Conservation (phyloP, 2,329 filamentous ascomycete species). For the Periconia sp. region DNA sequence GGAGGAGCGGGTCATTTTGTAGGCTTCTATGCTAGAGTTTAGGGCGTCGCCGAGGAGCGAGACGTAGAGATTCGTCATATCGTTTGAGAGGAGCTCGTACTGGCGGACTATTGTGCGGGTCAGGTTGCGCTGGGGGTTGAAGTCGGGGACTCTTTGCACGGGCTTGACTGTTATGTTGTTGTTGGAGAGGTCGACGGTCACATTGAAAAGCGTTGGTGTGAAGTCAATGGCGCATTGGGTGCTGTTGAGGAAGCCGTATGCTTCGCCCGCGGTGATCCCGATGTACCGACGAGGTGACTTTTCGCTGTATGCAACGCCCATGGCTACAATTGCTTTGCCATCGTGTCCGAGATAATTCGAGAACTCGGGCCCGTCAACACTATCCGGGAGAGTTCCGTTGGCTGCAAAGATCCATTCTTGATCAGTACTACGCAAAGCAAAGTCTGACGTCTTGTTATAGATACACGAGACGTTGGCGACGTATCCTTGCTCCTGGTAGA, state of each 20-base stretch:
- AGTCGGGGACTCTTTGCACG: constrained; percentile 18
- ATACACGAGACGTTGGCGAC: constrained; percentile 40
- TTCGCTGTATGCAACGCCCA: constrained; percentile 35
- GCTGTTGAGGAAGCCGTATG: constrained; percentile 35
- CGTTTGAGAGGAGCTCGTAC: constrained; percentile 46
- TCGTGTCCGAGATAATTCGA: constrained; percentile 40
- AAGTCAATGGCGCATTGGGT: constrained; percentile 42
- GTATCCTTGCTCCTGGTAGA: constrained; percentile 45
- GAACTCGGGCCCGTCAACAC: constrained; percentile 28
- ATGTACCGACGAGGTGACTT: constrained; percentile 32
- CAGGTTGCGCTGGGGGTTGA: constrained; percentile 38
- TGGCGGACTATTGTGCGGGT: constrained; percentile 37
- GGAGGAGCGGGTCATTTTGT: constrained; percentile 26
- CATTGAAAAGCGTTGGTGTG: constrained; percentile 31
- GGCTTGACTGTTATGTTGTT: constrained; percentile 35
- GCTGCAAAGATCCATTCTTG: constrained; percentile 33
- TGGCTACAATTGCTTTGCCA: constrained; percentile 36
- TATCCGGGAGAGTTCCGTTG: constrained; percentile 29
- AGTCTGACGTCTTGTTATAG: constrained; percentile 45
- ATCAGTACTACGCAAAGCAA: constrained; percentile 26
- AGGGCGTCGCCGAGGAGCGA: constrained; percentile 46
- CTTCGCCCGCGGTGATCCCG: constrained; percentile 37
- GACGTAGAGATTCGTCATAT: constrained; percentile 46
- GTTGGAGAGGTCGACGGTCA: constrained; percentile 35
- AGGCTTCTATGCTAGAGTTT: constrained; percentile 39